These are phyloP conservation scores for Geotrichum europaeum DNA, from an alignment of 1,139 yeast genomes.

Conservation along the genomic window DNA sequence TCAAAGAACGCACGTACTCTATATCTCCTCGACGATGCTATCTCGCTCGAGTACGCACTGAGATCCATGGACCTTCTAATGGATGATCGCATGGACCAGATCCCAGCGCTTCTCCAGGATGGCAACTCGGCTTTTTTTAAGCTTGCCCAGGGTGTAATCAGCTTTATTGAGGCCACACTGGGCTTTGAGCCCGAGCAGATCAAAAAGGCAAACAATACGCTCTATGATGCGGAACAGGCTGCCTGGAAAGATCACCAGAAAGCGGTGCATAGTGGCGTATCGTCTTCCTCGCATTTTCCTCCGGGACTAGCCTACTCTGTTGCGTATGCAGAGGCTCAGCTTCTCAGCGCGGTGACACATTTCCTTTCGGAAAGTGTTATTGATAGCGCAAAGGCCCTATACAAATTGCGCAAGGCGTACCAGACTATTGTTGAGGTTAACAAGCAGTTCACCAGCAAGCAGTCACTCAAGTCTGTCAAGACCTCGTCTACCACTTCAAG, in stretches of 20 bases:
- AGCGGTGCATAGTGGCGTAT: slow-evolving; percentile 51
- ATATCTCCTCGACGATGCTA: slow-evolving; percentile 20
- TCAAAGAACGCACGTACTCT: slow-evolving; percentile 13
- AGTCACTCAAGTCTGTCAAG: neutral
- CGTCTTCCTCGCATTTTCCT: slow-evolving; percentile 71
- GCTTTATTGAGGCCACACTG: slow-evolving; percentile 83
- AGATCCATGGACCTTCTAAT: slow-evolving; percentile 87
- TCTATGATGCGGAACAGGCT: slow-evolving; percentile 65
- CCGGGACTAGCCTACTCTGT: slow-evolving; percentile 94
- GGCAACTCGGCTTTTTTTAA: slow-evolving; percentile 37
- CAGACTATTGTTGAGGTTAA: slow-evolving; percentile 76
- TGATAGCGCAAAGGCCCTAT: slow-evolving; percentile 83
- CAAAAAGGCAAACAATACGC: slow-evolving; percentile 65
- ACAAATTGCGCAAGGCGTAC: slow-evolving; percentile 81
- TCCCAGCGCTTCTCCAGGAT: slow-evolving; percentile 48
- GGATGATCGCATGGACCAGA: slow-evolving; percentile 76
- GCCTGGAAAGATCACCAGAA: slow-evolving; percentile 57
- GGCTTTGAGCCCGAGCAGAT: slow-evolving; percentile 90
- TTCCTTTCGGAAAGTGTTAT: slow-evolving; percentile 58
- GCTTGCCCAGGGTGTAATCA: slow-evolving; percentile 81
- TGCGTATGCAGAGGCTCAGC: slow-evolving; percentile 79
- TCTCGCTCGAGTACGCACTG: slow-evolving; percentile 58
- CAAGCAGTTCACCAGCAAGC: slow-evolving; percentile 30
- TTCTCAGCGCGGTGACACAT: slow-evolving; percentile 74
- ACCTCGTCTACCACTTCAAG: slow-evolving; percentile 9